phyloP scores from a whole-genome alignment of 345 rosid genomes.

The Balakata baccata region DNA sequence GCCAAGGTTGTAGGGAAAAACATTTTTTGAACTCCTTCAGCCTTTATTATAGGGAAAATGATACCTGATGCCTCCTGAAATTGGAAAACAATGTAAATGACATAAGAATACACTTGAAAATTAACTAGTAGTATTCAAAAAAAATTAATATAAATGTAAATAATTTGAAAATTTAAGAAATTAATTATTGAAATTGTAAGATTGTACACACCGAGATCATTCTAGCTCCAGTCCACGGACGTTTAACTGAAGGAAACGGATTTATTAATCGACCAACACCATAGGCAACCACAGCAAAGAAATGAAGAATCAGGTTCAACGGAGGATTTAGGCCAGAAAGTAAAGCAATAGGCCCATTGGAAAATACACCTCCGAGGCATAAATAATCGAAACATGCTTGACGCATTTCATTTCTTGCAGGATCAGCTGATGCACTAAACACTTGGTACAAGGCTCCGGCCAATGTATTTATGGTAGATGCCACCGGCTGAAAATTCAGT shows the following conservation, averaged over 20 bases:
- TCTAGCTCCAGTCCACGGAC: constrained; percentile 44
- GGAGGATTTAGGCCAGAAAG: constrained; percentile 52
- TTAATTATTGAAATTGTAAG: neutral
- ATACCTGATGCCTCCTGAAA: constrained; percentile 14
- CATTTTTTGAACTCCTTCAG: constrained; percentile 21
- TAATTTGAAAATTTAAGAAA: neutral
- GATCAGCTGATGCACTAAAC: constrained; percentile 33
- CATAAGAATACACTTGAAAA: too few relatives aligned
- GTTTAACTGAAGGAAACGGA: constrained; percentile 41
- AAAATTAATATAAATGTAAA: too few relatives aligned
- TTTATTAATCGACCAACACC: constrained; percentile 42
- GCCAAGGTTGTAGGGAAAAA: constrained; percentile 14
- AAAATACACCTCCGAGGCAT: constrained; percentile 39
- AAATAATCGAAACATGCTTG: constrained; percentile 49
- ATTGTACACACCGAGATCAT: constrained; percentile 21
- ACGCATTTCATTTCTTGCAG: constrained; percentile 44
- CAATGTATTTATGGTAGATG: constrained; percentile 20
- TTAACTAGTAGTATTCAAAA: too few relatives aligned
- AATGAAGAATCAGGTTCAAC: constrained; percentile 37
- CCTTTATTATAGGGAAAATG: constrained; percentile 18
- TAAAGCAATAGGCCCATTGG: constrained; percentile 40
- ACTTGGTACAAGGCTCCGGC: constrained; percentile 16
- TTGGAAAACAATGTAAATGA: neutral
- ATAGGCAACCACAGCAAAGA: constrained; percentile 41
- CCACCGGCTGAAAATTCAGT: constrained; percentile 6